These are phyloP conservation scores for Hyaloperonospora brassicae DNA, from an alignment of 352 stramenopile genomes.

Conservation along the genomic window DNA sequence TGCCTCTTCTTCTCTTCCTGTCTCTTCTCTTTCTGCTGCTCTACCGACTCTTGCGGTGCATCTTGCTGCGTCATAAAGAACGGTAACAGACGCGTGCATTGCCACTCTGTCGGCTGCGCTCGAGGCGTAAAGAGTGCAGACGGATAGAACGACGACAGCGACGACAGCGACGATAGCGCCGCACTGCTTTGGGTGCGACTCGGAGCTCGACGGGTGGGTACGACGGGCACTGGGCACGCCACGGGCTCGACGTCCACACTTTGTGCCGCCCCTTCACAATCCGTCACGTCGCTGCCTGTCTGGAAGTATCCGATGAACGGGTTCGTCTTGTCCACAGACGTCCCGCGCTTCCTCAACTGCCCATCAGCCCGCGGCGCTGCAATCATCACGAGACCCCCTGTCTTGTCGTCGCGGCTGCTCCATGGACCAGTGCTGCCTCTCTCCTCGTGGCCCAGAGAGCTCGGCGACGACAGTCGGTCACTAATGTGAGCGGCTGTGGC, in stretches of 20 bases:
- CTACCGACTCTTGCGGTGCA: slow-evolving; percentile 11
- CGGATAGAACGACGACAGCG: slow-evolving; percentile 32
- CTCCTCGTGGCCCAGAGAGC: slow-evolving; percentile 20
- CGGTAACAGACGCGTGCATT: slow-evolving; percentile 26
- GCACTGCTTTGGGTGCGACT: slow-evolving; percentile 32
- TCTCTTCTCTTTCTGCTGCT: slow-evolving; percentile 2
- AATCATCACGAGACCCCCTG: slow-evolving; percentile 2
- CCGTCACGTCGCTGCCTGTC: slow-evolving; percentile 28
- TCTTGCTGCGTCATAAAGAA: slow-evolving; percentile 38
- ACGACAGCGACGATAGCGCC: slow-evolving; percentile 28
- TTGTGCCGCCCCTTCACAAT: slow-evolving; percentile 1
- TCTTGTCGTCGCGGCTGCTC: slow-evolving; percentile 13
- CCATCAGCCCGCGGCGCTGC: slow-evolving; percentile 21
- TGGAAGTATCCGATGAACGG: slow-evolving; percentile 85
- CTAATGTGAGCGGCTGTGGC: slow-evolving; percentile 54
- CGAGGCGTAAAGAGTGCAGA: slow-evolving; percentile 35
- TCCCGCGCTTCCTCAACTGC: slow-evolving; percentile 35
- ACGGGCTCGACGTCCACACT: slow-evolving; percentile 1
- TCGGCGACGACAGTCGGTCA: slow-evolving; percentile 33
- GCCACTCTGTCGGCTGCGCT: slow-evolving; percentile 42
- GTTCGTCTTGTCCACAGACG: slow-evolving; percentile 76
- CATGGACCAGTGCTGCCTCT: slow-evolving; percentile 1
- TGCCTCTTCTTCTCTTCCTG: slow-evolving; percentile 23
- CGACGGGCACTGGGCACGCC: slow-evolving; percentile 5
- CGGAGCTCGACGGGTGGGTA: slow-evolving; percentile 20